These are phyloP conservation scores for Seiridium cupressi DNA, from an alignment of 2,329 filamentous ascomycete species.

Conservation along the genomic window DNA sequence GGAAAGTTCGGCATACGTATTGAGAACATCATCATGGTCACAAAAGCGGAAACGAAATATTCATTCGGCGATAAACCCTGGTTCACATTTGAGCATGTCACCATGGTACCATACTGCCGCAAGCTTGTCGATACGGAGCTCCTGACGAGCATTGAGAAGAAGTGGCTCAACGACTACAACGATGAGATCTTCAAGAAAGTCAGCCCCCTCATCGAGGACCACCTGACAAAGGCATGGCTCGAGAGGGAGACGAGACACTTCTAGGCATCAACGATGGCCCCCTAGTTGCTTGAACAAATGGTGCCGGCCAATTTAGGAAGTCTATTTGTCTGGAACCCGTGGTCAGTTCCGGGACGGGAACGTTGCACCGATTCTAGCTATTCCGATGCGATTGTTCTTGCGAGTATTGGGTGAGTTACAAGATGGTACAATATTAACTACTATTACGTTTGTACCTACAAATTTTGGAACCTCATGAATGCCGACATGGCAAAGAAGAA, in stretches of 20 bases:
- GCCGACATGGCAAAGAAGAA: conserved; percentile 69
- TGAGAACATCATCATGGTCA: conserved; percentile 92
- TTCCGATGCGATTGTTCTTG: too few species aligned
- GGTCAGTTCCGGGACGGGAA: too few species aligned
- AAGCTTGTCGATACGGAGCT: conserved; percentile 78
- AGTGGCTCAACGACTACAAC: conserved; percentile 88
- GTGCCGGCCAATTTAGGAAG: too few species aligned
- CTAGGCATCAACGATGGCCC: conserved; percentile 19
- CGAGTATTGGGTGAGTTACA: too few species aligned
- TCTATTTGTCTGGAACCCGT: too few species aligned
- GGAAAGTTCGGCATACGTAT: conserved; percentile 93
- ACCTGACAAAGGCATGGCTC: conserved; percentile 75
- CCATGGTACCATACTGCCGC: conserved; percentile 91
- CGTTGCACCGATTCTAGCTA: too few species aligned
- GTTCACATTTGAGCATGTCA: conserved; percentile 94
- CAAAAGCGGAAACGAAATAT: conserved; percentile 81
- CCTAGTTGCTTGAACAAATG: too few species aligned
- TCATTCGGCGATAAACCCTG: conserved; percentile 93
- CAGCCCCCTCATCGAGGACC: conserved; percentile 68
- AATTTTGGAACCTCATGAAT: conserved; percentile 48
- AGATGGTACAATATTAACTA: neutral
- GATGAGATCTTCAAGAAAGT: conserved; percentile 80
- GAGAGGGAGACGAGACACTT: conserved; percentile 78
- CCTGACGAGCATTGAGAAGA: conserved; percentile 71
- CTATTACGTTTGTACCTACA: conserved; percentile 38